Evolutionary conservation across 2,329 filamentous ascomycete species (phyloP).

Genomic region (Aspergillus niger): DNA sequence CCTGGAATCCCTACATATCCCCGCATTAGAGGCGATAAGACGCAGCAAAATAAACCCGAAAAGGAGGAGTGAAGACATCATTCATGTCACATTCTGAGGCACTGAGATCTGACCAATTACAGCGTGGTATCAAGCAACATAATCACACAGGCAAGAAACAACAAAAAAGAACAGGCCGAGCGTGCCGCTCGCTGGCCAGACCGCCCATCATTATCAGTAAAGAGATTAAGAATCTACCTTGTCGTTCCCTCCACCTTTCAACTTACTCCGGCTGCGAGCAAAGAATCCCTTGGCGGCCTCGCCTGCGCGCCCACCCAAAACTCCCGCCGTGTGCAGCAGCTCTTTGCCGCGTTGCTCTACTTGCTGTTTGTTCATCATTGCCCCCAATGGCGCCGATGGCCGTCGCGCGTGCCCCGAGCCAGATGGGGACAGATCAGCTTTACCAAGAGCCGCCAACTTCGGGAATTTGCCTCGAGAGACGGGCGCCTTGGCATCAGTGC

Average conservation of each 20-base stretch:
- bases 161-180: background rate
- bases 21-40: slow-evolving; percentile 32
- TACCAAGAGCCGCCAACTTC: slow-evolving; percentile 41
- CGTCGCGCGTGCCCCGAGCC: slow-evolving; percentile 37
- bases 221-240: slow-evolving; percentile 80
- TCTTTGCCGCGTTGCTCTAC: slow-evolving; percentile 86
- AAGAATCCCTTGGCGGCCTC: slow-evolving; percentile 89
- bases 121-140: slow-evolving; percentile 33
- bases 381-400: slow-evolving; percentile 40
- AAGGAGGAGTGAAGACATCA: slow-evolving; percentile 13
- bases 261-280: slow-evolving; percentile 85
- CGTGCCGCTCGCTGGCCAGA: background rate
- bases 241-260: slow-evolving; percentile 66
- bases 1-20: slow-evolving; percentile 38
- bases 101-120: slow-evolving; percentile 29
- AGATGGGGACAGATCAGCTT: slow-evolving; percentile 34
- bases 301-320: slow-evolving; percentile 66
- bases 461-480: slow-evolving; percentile 43
- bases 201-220: slow-evolving; percentile 2
- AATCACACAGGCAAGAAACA: slow-evolving; percentile 9
- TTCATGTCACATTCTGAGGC: slow-evolving; percentile 20
- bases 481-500: slow-evolving; percentile 32
- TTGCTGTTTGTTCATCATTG: slow-evolving; percentile 58
- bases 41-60: slow-evolving; percentile 1
- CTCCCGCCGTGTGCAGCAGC: slow-evolving; percentile 77